Conservation (phyloP, 2,329 filamentous ascomycete genomes). For the Alternaria sp. region DNA sequence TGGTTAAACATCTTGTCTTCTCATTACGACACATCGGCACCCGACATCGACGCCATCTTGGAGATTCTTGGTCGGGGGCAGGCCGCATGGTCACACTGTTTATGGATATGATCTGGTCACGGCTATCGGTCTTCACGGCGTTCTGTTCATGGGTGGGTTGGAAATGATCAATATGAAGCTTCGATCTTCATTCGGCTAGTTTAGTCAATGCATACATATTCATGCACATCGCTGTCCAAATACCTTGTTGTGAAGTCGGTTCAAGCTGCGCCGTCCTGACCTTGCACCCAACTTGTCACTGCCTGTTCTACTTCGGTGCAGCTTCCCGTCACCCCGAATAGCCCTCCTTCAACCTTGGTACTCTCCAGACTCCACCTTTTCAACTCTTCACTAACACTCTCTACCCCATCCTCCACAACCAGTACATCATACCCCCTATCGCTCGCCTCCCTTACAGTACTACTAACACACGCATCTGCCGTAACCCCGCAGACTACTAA, state of each 20-base stretch:
- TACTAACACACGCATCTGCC: slow-evolving; percentile 64
- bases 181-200: slow-evolving; percentile 29
- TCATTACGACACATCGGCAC: slow-evolving; percentile 21
- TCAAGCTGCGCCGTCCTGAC: neutral
- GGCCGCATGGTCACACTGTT: slow-evolving; percentile 32
- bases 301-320: slow-evolving; percentile 34
- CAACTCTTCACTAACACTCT: slow-evolving; percentile 39
- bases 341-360: slow-evolving; percentile 4
- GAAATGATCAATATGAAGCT: slow-evolving; percentile 36
- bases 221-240: neutral
- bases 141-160: slow-evolving; percentile 38
- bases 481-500: slow-evolving; percentile 64
- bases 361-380: slow-evolving; percentile 22
- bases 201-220: slow-evolving; percentile 40
- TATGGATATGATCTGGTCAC: slow-evolving; percentile 38
- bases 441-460: slow-evolving; percentile 64
- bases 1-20: slow-evolving; percentile 67
- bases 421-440: slow-evolving; percentile 65
- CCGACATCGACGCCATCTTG: slow-evolving; percentile 17
- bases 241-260: neutral
- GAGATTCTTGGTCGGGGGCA: slow-evolving; percentile 23
- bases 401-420: slow-evolving; percentile 59
- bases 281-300: slow-evolving; percentile 31
- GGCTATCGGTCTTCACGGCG: slow-evolving; percentile 43
- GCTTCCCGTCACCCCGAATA: slow-evolving; percentile 38